Evolutionary conservation across 306 rosid species (phyloP).

Genomic region (Arachis hypogaea): DNA sequence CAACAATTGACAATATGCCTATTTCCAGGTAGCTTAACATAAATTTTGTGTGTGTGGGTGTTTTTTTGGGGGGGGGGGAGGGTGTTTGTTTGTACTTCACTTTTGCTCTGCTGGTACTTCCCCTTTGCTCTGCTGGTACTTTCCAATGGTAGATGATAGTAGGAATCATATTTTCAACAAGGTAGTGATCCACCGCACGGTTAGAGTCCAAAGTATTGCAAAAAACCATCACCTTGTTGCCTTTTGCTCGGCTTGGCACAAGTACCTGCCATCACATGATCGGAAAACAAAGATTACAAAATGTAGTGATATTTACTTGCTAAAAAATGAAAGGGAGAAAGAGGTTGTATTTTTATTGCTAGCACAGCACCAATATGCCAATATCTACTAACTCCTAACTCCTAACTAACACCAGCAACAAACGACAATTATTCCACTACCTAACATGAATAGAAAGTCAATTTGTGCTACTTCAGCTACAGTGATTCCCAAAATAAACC

Average conservation of each 20-base stretch:
- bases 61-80: not conserved
- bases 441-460: too few species aligned
- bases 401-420: constrained; percentile 49
- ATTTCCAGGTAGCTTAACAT: constrained; percentile 30
- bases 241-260: constrained; percentile 91
- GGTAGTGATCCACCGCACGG: constrained; percentile 39
- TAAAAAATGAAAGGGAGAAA: constrained; percentile 63
- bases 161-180: constrained; percentile 76
- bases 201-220: constrained; percentile 92
- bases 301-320: not conserved
- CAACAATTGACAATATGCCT: not conserved
- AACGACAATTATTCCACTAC: too few species aligned
- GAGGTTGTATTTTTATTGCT: constrained; percentile 71
- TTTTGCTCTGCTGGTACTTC: not conserved
- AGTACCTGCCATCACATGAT: constrained; percentile 71
- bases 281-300: constrained; percentile 30
- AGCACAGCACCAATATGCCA: constrained; percentile 74
- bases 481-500: too few species aligned
- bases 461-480: too few species aligned
- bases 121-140: constrained; percentile 95
- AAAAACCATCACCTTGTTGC: constrained; percentile 93
- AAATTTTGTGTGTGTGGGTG: constrained; percentile 15
- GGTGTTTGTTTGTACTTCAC: not conserved
- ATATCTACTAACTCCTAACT: constrained; percentile 87
- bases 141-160: constrained; percentile 92